Base-by-base conservation (phyloP, 345 rosid genomes). In the Citrus hindsii region DNA sequence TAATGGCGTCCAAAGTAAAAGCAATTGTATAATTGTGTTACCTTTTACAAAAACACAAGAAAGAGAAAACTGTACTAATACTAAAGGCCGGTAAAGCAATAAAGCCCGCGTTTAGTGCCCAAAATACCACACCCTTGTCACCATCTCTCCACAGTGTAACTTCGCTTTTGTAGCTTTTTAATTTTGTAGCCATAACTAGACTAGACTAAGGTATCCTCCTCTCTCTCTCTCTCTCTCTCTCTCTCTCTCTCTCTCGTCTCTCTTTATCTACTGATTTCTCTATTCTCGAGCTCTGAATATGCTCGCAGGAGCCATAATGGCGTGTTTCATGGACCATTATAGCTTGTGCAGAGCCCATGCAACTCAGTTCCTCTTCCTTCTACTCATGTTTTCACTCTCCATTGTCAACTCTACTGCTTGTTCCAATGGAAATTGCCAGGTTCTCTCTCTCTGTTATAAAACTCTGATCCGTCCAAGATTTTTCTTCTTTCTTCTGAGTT, bases 351-450 rank as follows among this genome's bases (percentile, higher is more conserved):
- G 92, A 89, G 83, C 79, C 81, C 76, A 71, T 38, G 46, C 82
- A 83, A 73, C 69, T 74, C 78, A 74, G 76, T 83, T 58, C 69
- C 82, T 90, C 82, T 80, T 68, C 69, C 82, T 80, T 78, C 70
- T 75, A 37, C 87, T 86, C 79, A 79, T 66, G 16, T 22, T 82
- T 78, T 83, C 85, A 8, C 19, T 80, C 76, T 77, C 81, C 83
- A 69, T 82, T 88, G 37, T 78, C 48, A 38, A 78, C 79, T 80
- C 88, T 56, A 71, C 80, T 42, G 85, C 92, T 79, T 90, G 92
- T 83, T 86, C 92, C 51, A 86, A 88, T 81, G 92, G 94, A 67
- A 83, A 74, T 48, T 92, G 97, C 84, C 93, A 92, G 98, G 98
- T 90, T 9, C 60, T 24, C n/a, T 73, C 28, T 77, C 76, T 65